phyloP scores from a whole-genome alignment of 169 alveolate genomes.

The Eimeria tenella region DNA sequence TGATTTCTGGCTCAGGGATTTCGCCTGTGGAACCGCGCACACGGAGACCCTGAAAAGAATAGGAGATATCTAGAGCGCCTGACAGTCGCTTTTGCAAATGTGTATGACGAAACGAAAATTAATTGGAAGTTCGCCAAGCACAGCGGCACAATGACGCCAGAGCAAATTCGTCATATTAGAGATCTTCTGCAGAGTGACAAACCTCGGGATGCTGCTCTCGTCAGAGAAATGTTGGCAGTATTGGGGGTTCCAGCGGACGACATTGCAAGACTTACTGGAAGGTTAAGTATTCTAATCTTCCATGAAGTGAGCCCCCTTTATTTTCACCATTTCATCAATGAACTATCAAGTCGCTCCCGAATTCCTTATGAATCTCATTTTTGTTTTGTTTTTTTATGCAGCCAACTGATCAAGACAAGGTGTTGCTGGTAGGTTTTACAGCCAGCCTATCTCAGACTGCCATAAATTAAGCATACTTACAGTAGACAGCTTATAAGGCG shows the following conservation, averaged over 20 bases:
- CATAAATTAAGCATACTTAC: neutral
- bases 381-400: slow-evolving; percentile 17
- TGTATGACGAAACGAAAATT: neutral
- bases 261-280: slow-evolving; percentile 50
- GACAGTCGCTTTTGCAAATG: slow-evolving; percentile 41
- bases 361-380: neutral
- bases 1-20: slow-evolving; percentile 25
- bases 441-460: neutral
- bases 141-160: slow-evolving; percentile 41
- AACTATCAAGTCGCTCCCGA: neutral
- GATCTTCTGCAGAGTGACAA: slow-evolving; percentile 23
- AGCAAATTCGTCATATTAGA: neutral
- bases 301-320: slow-evolving; percentile 29
- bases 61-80: slow-evolving; percentile 52
- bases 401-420: slow-evolving; percentile 69
- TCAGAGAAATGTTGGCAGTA: slow-evolving; percentile 34
- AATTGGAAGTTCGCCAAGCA: slow-evolving; percentile 58
- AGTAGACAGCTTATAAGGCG: neutral
- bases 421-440: slow-evolving; percentile 23
- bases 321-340: no score
- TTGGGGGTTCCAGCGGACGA: slow-evolving; percentile 48
- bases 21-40: slow-evolving; percentile 71
- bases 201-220: slow-evolving; percentile 61
- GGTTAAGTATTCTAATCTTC: slow-evolving; percentile 14
- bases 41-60: slow-evolving; percentile 67